Percentiles rank a stretch among this genome's conserved stretches.
phyloP scores from a whole-genome alignment of 2,329 filamentous ascomycete species.

The Ophiostoma himal-ulmi region DNA sequence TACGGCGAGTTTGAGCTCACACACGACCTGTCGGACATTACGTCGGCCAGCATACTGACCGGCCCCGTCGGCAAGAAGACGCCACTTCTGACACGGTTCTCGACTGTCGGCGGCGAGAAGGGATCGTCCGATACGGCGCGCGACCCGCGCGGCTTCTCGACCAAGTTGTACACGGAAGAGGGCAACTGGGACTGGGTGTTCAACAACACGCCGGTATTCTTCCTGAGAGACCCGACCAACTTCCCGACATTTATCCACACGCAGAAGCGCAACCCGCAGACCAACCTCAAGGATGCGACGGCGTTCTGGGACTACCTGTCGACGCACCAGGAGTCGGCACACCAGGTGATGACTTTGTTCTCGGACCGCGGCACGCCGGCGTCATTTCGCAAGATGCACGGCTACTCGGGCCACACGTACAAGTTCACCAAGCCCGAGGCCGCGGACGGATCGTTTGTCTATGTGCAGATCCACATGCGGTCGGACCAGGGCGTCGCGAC shows the following conservation, averaged over 20 bases:
- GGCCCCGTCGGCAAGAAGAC: conserved; percentile 39
- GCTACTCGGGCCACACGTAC: conserved; percentile 61
- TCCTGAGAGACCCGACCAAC: conserved; percentile 66
- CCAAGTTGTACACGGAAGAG: conserved; percentile 69
- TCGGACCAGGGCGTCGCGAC: conserved; percentile 58
- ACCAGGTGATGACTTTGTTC: conserved; percentile 61
- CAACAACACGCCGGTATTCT: conserved; percentile 74
- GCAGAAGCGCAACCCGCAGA: conserved; percentile 69
- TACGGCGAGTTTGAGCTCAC: conserved; percentile 29
- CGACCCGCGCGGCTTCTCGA: conserved; percentile 69
- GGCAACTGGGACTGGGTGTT: conserved; percentile 68
- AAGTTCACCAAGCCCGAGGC: conserved; percentile 58
- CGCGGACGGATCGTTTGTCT: conserved; percentile 60
- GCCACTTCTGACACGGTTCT: conserved; percentile 64
- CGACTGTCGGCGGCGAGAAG: conserved; percentile 65
- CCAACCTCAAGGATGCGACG: conserved; percentile 61
- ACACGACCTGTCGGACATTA: conserved; percentile 26
- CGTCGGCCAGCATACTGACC: conserved; percentile 23
- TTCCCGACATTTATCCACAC: conserved; percentile 73
- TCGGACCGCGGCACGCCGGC: conserved; percentile 61
- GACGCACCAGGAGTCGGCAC: conserved; percentile 56
- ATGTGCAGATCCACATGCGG: conserved; percentile 60
- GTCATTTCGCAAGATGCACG: conserved; percentile 61
- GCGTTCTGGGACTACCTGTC: conserved; percentile 57
- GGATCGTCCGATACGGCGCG: conserved; percentile 72